phyloP scores from a whole-genome alignment of 345 rosid species.

The Syzygium oleosum region DNA sequence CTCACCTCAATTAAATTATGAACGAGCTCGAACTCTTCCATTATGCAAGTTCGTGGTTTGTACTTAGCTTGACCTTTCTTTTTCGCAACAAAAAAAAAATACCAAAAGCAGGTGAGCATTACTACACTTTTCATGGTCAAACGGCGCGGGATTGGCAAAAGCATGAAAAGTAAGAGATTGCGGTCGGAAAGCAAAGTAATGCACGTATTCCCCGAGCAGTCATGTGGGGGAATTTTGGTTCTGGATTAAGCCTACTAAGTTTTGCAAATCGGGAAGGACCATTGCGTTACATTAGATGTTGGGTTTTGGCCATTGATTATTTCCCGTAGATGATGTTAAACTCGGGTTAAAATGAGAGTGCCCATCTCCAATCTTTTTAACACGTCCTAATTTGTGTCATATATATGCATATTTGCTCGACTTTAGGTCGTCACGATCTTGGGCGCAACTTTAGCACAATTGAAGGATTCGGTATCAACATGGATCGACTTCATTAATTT shows the following conservation, averaged over 20 bases:
- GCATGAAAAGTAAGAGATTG: not conserved
- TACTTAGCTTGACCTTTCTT: not conserved
- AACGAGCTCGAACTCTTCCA: not conserved
- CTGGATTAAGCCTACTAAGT: not conserved
- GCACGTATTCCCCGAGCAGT: not conserved
- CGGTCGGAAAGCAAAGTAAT: not conserved
- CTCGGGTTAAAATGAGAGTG: not conserved
- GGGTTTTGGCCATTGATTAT: not conserved
- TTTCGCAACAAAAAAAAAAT: not conserved
- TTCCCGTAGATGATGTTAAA: not conserved
- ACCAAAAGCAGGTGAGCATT: conserved; percentile 2
- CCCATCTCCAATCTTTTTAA: not conserved
- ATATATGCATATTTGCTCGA: accelerated
- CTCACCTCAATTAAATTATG: not conserved
- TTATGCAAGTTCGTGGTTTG: not conserved
- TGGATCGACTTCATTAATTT: not conserved
- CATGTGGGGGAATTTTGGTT: not conserved
- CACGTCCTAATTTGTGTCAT: not conserved
- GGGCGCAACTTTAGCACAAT: not conserved
- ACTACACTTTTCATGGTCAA: not conserved
- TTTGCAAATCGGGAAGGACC: not conserved
- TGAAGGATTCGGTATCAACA: not conserved
- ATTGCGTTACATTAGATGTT: not conserved
- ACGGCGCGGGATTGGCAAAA: not conserved
- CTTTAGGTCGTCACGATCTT: not conserved